A percentile compares a stretch with the other conserved stretches of the same genome.
phyloP scores from a whole-genome alignment of 2,329 filamentous ascomycete species.

The Neoarthrinium moseri region DNA sequence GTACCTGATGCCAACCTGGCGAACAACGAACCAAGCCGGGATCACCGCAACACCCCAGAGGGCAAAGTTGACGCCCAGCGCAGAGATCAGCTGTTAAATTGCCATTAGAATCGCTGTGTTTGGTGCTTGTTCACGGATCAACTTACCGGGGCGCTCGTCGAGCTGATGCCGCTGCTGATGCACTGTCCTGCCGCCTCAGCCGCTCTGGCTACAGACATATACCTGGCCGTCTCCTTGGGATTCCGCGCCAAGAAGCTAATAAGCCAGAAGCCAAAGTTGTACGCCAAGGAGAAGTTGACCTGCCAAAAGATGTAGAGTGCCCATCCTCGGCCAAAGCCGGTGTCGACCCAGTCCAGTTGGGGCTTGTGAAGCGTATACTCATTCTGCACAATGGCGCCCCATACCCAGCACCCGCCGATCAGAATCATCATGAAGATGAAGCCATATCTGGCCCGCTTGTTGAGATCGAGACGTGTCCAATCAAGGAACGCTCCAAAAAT shows the following conservation, averaged over 20 bases:
- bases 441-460: conserved; percentile 18
- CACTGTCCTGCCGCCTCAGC: conserved; percentile 27
- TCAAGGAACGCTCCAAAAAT: conserved; percentile 26
- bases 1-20: conserved; percentile 18
- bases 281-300: conserved; percentile 27
- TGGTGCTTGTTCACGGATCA: not conserved
- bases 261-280: conserved; percentile 34
- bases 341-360: conserved; percentile 24
- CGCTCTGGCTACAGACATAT: conserved; percentile 21
- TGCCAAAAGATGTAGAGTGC: conserved; percentile 32
- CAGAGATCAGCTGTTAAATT: conserved; percentile 13
- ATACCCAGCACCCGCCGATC: conserved; percentile 26
- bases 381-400: conserved; percentile 26
- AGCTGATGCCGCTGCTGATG: conserved; percentile 27
- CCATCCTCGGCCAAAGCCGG: conserved; percentile 24
- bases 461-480: conserved; percentile 18
- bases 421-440: conserved; percentile 23
- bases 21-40: conserved; percentile 22
- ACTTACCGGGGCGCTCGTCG: conserved; percentile 1
- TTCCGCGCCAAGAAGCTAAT: conserved; percentile 25
- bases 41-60: conserved; percentile 23
- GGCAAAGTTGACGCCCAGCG: conserved; percentile 20
- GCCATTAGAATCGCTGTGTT: not conserved
- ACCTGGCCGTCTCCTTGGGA: conserved; percentile 22
- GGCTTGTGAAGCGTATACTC: conserved; percentile 23